Base-by-base conservation (phyloP, 495 filamentous ascomycete species). In the Melanomma pulvis-pyrius region DNA sequence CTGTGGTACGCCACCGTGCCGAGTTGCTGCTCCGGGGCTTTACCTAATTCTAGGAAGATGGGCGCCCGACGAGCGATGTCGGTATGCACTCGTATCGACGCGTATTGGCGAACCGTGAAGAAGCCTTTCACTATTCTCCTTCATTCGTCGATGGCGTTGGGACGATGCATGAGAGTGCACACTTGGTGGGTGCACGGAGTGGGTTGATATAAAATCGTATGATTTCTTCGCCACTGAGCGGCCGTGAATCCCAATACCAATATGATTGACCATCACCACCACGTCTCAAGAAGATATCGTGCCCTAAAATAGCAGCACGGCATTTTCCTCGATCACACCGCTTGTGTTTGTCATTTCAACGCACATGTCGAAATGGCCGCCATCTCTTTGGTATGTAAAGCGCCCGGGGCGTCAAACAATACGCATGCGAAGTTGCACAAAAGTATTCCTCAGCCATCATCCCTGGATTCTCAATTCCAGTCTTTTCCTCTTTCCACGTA, bases 371-470 rank as follows among this genome's bases (percentile, higher is more conserved):
- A n/a, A n/a, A n/a, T n/a, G n/a, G n/a, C n/a, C n/a, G n/a, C n/a
- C n/a, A n/a, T n/a, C n/a, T n/a, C n/a, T n/a, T n/a, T n/a, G n/a
- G n/a, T n/a, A n/a, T n/a, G n/a, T n/a, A n/a, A n/a, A n/a, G n/a
- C n/a, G n/a, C n/a, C n/a, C n/a, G 17, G 13, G 39, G 39, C 39
- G 13, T 44, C 39, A 44, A n/a, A n/a, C n/a, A n/a, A 44, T 15
- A 44, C 17, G 39, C 39, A 44, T 15, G 39, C 39, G 39, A 44
- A n/a, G 39, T n/a, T 15, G 39, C 39, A n/a, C 30, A 34, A n/a
- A n/a, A n/a, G n/a, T n/a, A n/a, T n/a, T n/a, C n/a, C n/a, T n/a
- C 39, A 44, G 39, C 39, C 39, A 44, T 44, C 39, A 44, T 44
- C 39, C 39, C 39, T 44, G 39, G 30, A 44, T 11, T 15, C 39